A percentile compares a stretch with the other conserved stretches of the same genome.
Evolutionary conservation across 2,329 filamentous ascomycete species (phyloP).

Genomic region (Emergomyces africanus): DNA sequence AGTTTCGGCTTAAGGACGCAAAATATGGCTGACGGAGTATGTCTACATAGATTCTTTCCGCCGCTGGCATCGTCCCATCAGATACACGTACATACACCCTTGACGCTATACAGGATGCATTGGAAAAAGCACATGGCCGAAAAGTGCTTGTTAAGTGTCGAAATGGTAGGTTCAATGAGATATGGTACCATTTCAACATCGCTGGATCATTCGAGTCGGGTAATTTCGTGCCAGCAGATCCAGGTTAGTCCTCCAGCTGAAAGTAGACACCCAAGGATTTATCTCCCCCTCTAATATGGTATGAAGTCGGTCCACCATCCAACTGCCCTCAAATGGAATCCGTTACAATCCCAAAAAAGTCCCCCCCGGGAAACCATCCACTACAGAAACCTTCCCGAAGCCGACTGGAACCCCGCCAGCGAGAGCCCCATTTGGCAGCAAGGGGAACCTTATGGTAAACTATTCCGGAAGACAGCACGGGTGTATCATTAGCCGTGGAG

Average conservation of each 20-base stretch:
- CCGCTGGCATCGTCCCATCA: slow-evolving; percentile 43
- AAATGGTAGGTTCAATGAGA: slow-evolving; percentile 37
- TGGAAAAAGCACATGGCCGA: slow-evolving; percentile 36
- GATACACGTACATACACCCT: slow-evolving; percentile 38
- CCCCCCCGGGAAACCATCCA: slow-evolving; percentile 6
- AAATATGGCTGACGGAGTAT: not conserved
- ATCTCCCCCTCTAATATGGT: not conserved
- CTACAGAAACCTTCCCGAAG: slow-evolving; percentile 9
- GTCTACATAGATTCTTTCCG: slow-evolving; percentile 23
- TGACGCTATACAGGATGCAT: slow-evolving; percentile 38
- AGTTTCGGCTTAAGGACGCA: not conserved
- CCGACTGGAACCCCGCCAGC: slow-evolving; percentile 11
- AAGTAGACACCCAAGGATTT: not conserved
- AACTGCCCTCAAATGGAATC: slow-evolving; percentile 51
- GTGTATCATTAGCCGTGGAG: slow-evolving; percentile 55
- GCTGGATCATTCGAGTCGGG: slow-evolving; percentile 47
- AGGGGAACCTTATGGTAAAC: slow-evolving; percentile 46
- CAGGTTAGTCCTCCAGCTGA: slow-evolving; percentile 20
- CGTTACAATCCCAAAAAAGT: slow-evolving; percentile 50
- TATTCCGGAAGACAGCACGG: slow-evolving; percentile 31
- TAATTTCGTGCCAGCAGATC: slow-evolving; percentile 44
- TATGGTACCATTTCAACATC: slow-evolving; percentile 43
- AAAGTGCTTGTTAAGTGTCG: slow-evolving; percentile 39
- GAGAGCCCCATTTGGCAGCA: slow-evolving; percentile 40
- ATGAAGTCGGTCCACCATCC: slow-evolving; percentile 40